Percentiles rank a stretch among this genome's conserved stretches.
phyloP scores from a whole-genome alignment of 2,329 filamentous ascomycete species.

The Cercospora beticola region DNA sequence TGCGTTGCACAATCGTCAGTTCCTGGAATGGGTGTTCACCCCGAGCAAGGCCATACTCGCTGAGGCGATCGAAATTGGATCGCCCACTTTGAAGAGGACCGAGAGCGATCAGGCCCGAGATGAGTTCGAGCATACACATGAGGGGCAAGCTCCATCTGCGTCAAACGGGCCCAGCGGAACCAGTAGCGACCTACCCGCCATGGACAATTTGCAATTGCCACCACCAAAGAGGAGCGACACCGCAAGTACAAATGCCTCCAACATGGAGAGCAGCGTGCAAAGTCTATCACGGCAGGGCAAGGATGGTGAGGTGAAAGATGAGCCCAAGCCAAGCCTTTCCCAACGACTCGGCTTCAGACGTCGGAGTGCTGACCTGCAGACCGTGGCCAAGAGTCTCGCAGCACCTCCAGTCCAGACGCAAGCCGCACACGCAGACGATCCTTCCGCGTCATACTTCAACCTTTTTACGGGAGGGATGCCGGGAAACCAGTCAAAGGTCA shows the following conservation, averaged over 20 bases:
- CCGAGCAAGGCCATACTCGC: conserved; percentile 76
- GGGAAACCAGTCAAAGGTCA: conserved; percentile 61
- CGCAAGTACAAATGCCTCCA: conserved; percentile 20
- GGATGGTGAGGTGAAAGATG: conserved; percentile 14
- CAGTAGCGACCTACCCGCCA: conserved; percentile 7
- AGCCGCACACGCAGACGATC: conserved; percentile 38
- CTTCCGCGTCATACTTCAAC: conserved; percentile 75
- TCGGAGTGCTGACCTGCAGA: conserved; percentile 47
- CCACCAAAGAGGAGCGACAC: conserved; percentile 29
- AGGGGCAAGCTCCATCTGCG: conserved; percentile 26
- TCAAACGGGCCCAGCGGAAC: conserved; percentile 16
- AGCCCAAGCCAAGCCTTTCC: conserved; percentile 36
- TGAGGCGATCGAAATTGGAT: conserved; percentile 48
- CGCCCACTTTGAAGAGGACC: conserved; percentile 30
- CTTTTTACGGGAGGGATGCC: conserved; percentile 72
- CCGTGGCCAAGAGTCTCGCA: conserved; percentile 19
- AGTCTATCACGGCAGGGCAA: conserved; percentile 8
- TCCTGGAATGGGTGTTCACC: conserved; percentile 96
- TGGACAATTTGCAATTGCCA: conserved; percentile 22
- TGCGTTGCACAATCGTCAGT: conserved; percentile 91
- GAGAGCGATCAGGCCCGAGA: conserved; percentile 35
- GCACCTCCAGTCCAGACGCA: conserved; percentile 2
- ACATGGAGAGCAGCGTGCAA: conserved; percentile 14
- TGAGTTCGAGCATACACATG: conserved; percentile 37
- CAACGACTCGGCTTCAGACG: conserved; percentile 55